These are phyloP conservation scores for Candida loeiensis DNA, from an alignment of 805 yeast species.

Conservation along the genomic window DNA sequence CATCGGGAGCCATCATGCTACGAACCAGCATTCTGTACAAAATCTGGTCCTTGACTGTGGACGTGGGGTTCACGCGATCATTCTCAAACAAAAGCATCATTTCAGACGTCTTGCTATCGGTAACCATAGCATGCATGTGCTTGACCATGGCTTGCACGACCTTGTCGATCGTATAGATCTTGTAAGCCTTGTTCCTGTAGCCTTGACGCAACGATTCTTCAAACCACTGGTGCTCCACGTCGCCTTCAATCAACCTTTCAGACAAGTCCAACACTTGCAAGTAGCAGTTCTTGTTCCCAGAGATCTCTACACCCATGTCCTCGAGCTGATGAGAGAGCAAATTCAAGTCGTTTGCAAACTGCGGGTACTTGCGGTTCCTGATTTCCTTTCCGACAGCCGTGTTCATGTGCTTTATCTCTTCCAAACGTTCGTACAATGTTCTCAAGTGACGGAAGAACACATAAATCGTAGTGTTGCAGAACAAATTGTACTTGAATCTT, in stretches of 20 bases:
- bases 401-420: constrained; percentile 71
- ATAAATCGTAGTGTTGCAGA: constrained; percentile 85
- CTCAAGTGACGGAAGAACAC: constrained; percentile 84
- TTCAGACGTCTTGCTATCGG: constrained; percentile 77
- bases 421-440: constrained; percentile 74
- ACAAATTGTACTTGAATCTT: constrained; percentile 67
- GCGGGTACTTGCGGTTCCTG: constrained; percentile 55
- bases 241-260: constrained; percentile 79
- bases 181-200: constrained; percentile 88
- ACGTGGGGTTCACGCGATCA: constrained; percentile 60
- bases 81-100: constrained; percentile 77
- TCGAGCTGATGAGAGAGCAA: constrained; percentile 75
- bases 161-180: constrained; percentile 88
- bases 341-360: constrained; percentile 84
- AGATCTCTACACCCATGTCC: constrained; percentile 74
- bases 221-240: constrained; percentile 88
- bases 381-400: constrained; percentile 71
- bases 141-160: constrained; percentile 71
- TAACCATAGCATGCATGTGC: constrained; percentile 79
- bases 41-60: constrained; percentile 85
- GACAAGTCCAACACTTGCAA: constrained; percentile 73
- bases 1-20: constrained; percentile 72
- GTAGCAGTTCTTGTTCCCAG: constrained; percentile 63
- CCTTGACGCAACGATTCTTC: constrained; percentile 96
- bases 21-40: constrained; percentile 86